These are phyloP conservation scores for Camillea tinctor DNA, from an alignment of 2,329 filamentous ascomycete genomes.

Conservation along the genomic window DNA sequence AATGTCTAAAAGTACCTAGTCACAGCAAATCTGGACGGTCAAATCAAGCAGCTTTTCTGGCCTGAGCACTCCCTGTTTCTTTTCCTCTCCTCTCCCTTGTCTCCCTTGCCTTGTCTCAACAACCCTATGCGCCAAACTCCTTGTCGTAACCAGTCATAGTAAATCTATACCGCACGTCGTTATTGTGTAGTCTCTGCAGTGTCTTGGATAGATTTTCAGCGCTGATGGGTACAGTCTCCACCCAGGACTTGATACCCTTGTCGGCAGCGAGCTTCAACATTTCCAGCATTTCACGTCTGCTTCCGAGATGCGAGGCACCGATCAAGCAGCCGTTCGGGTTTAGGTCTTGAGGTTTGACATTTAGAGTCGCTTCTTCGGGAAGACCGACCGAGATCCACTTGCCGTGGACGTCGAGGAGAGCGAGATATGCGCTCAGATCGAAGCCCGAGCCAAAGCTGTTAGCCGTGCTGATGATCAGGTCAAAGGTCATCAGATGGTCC, in stretches of 20 bases:
- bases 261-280: conserved; percentile 72
- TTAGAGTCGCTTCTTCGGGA: conserved; percentile 71
- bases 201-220: conserved; percentile 69
- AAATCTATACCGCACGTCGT: conserved; percentile 73
- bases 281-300: conserved; percentile 65
- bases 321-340: conserved; percentile 72
- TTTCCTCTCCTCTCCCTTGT: not conserved
- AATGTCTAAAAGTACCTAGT: too few species aligned
- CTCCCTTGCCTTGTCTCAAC: not conserved
- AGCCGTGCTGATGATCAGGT: conserved; percentile 75
- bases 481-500: conserved; percentile 62
- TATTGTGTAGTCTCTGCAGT: conserved; percentile 66
- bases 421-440: conserved; percentile 70
- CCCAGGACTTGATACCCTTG: conserved; percentile 68
- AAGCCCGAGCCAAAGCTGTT: conserved; percentile 66
- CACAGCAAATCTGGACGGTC: too few species aligned
- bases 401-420: conserved; percentile 77
- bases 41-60: not conserved
- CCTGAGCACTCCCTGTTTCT: not conserved
- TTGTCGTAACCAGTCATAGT: conserved; percentile 71
- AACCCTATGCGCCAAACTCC: conserved; percentile 54
- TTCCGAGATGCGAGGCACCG: conserved; percentile 69
- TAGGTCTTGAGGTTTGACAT: conserved; percentile 72
- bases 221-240: conserved; percentile 72
- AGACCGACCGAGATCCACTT: conserved; percentile 78